These are phyloP conservation scores for Vitis hybrid DNA, from an alignment of 177 flowering plant genomes.

Conservation along the genomic window DNA sequence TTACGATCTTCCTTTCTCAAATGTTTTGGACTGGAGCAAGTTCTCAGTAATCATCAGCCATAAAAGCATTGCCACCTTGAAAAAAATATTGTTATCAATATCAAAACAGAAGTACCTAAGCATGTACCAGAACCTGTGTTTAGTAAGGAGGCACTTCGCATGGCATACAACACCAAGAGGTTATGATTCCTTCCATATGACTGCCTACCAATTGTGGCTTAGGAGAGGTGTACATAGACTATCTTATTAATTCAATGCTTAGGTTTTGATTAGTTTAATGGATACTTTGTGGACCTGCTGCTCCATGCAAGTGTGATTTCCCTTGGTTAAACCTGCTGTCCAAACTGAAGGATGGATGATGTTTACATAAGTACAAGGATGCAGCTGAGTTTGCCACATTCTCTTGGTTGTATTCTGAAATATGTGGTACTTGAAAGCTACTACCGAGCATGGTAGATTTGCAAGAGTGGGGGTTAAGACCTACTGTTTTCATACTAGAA, in stretches of 20 bases:
- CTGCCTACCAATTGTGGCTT: conserved; percentile 57
- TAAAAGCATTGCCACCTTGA: conserved; percentile 30
- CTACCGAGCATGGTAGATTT: no score
- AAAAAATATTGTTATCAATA: conserved; percentile 32
- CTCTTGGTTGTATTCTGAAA: no score
- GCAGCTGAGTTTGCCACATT: no score
- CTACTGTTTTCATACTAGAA: no score
- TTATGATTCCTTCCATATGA: conserved; percentile 57
- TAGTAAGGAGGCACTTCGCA: conserved; percentile 46
- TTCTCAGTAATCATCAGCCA: conserved; percentile 48
- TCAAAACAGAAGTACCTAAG: conserved; percentile 25
- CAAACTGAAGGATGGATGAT: no score
- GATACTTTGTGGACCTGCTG: no score
- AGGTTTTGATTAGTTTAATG: conserved; percentile 6
- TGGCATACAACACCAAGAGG: conserved; percentile 44
- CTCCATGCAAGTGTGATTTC: no score
- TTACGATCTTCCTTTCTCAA: conserved; percentile 59
- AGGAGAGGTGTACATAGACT: conserved; percentile 30
- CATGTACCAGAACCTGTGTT: conserved; percentile 38
- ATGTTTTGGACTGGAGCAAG: conserved; percentile 54
- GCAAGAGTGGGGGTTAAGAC: no score
- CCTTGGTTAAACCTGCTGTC: no score
- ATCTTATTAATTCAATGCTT: conserved; percentile 2
- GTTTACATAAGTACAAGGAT: no score
- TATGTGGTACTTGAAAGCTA: no score